Percentiles rank a stretch among this genome's conserved stretches.
phyloP scores from a whole-genome alignment of 352 stramenopile genomes.

The Phytopythium helicoides region DNA sequence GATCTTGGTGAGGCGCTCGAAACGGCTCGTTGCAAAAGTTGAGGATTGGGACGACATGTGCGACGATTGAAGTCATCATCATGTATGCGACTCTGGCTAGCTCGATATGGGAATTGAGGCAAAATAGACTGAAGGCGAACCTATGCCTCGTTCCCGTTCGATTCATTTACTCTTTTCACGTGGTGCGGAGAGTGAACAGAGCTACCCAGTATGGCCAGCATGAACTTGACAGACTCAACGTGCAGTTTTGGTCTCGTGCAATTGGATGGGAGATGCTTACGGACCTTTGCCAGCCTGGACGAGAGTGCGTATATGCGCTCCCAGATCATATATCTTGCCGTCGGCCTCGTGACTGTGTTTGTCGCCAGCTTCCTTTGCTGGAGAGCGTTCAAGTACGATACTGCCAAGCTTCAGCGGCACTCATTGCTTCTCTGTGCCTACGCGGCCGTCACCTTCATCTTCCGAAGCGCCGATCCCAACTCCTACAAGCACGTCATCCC shows the following conservation, averaged over 20 bases:
- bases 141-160: too few relatives aligned
- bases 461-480: constrained; percentile 28
- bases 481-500: constrained; percentile 38
- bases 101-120: too few relatives aligned
- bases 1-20: too few relatives aligned
- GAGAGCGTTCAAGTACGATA: constrained; percentile 22
- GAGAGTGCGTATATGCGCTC: constrained; percentile 20
- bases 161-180: too few relatives aligned
- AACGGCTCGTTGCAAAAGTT: too few relatives aligned
- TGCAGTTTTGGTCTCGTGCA: constrained; percentile 28
- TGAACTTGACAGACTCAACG: constrained; percentile 24
- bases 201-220: too few relatives aligned
- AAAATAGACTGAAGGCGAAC: too few relatives aligned
- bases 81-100: too few relatives aligned
- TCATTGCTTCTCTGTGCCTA: constrained; percentile 39
- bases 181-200: too few relatives aligned
- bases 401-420: constrained; percentile 32
- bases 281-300: constrained; percentile 28
- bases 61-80: too few relatives aligned
- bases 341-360: constrained; percentile 18
- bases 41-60: too few relatives aligned
- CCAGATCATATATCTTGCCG: constrained; percentile 29
- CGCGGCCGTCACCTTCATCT: constrained; percentile 28
- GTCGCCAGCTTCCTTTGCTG: constrained; percentile 28
- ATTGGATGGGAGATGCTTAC: constrained; percentile 21